phyloP scores from a whole-genome alignment of 805 yeast genomes.

The Wickerhamiella shivajii region DNA sequence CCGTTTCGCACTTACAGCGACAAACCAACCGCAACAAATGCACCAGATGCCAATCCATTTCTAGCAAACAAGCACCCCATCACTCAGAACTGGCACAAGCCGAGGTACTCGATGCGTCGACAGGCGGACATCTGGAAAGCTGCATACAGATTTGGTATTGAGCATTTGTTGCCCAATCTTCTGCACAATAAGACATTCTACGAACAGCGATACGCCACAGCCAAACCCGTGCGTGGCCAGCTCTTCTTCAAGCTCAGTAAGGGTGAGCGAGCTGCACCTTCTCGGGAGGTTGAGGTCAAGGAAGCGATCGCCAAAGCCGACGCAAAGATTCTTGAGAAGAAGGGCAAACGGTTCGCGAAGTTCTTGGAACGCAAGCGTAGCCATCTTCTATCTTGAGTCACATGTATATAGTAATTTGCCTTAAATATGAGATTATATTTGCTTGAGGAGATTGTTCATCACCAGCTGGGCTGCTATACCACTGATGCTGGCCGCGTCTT shows the following conservation, averaged over 20 bases:
- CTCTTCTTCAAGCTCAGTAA: conserved; percentile 64
- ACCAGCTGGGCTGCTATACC: too few species aligned
- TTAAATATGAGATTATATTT: too few species aligned
- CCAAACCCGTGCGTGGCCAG: conserved; percentile 64
- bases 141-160: conserved; percentile 69
- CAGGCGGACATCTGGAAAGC: conserved; percentile 71
- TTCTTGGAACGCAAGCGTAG: conserved; percentile 12
- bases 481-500: too few species aligned
- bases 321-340: conserved; percentile 46
- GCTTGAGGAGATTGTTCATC: too few species aligned
- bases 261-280: conserved; percentile 49
- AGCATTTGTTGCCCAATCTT: conserved; percentile 57
- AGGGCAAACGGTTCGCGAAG: conserved; percentile 32
- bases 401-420: conserved; percentile 6
- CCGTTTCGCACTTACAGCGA: conserved; percentile 56
- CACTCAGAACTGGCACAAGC: conserved; percentile 61
- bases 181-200: conserved; percentile 53
- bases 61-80: conserved; percentile 71
- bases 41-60: conserved; percentile 72
- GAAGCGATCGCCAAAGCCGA: conserved; percentile 58
- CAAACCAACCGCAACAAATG: conserved; percentile 49
- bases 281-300: conserved; percentile 43
- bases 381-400: too few species aligned
- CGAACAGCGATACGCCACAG: conserved; percentile 57
- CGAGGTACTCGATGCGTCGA: conserved; percentile 66